phyloP scores from a whole-genome alignment of 768 basidiomycete species.

The Trametopsis cervina region DNA sequence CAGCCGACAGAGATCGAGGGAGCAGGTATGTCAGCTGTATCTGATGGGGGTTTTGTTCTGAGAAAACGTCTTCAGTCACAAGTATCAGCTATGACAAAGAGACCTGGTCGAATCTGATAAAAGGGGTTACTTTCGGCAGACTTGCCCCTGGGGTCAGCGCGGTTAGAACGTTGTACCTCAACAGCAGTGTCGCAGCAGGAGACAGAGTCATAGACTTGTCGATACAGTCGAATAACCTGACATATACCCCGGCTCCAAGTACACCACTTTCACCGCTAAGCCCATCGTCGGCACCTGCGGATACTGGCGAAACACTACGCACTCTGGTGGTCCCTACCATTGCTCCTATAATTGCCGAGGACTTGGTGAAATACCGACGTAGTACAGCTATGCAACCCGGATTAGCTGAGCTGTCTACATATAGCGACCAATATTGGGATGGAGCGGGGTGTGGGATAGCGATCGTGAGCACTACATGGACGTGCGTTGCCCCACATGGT shows the following conservation, averaged over 20 bases:
- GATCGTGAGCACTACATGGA: conserved; percentile 42
- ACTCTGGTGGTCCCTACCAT: conserved; percentile 63
- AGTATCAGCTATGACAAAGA: conserved; percentile 55
- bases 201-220: conserved; percentile 79
- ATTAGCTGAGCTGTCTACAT: conserved; percentile 46
- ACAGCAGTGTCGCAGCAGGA: conserved; percentile 55
- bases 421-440: conserved; percentile 49
- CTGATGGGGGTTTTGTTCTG: neutral
- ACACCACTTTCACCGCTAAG: conserved; percentile 14
- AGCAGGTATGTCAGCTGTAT: conserved; percentile 40
- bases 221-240: conserved; percentile 48
- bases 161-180: conserved; percentile 57
- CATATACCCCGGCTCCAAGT: conserved; percentile 6
- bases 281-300: conserved; percentile 24
- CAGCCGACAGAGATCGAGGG: conserved; percentile 76
- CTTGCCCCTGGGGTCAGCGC: conserved; percentile 51
- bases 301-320: conserved; percentile 54
- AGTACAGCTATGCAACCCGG: conserved; percentile 34
- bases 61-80: conserved; percentile 37
- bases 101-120: conserved; percentile 65
- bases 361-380: conserved; percentile 49
- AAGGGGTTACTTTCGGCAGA: conserved; percentile 60
- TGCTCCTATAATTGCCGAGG: conserved; percentile 50
- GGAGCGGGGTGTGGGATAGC: conserved; percentile 48
- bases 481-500: conserved; percentile 33